A percentile compares a stretch with the other conserved stretches of the same genome.
Conservation (phyloP, 129 eudicot species). For the Helichrysum umbraculigerum region DNA sequence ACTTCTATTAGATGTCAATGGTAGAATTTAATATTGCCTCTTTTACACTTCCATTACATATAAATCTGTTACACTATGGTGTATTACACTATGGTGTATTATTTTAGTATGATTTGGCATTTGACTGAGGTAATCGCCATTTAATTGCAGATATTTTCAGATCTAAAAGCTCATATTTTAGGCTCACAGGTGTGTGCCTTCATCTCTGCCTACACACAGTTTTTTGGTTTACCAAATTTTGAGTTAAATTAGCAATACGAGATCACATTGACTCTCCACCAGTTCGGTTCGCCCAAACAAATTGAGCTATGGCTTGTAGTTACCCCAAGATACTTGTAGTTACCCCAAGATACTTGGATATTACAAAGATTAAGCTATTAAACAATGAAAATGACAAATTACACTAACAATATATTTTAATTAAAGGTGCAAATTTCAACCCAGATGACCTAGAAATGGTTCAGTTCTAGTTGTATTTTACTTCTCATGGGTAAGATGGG, state of each 20-base stretch:
- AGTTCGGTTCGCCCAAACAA: not conserved
- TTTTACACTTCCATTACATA: not conserved
- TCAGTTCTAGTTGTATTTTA: no score
- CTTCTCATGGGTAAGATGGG: not conserved
- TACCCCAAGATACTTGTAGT: not conserved
- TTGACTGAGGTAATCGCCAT: slow-evolving; percentile 21
- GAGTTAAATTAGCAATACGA: not conserved
- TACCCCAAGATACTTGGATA: not conserved
- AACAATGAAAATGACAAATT: no score
- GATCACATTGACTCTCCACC: no score
- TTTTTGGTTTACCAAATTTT: not conserved
- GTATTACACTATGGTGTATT: not conserved
- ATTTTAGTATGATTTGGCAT: slow-evolving; percentile 4
- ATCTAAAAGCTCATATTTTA: slow-evolving; percentile 81
- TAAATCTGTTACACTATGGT: slow-evolving; percentile 9
- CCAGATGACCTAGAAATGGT: not conserved
- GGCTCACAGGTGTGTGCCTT: slow-evolving; percentile 67
- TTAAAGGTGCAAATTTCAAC: not conserved
- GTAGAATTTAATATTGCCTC: not conserved
- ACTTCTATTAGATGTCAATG: not conserved
- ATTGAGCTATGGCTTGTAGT: not conserved
- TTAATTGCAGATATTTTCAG: slow-evolving; percentile 68
- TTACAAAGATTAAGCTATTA: no score
- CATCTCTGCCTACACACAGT: not conserved
- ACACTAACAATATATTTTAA: not conserved